These are phyloP conservation scores for Litsea cubeba DNA, from an alignment of 164 flowering plant species.

Conservation along the genomic window DNA sequence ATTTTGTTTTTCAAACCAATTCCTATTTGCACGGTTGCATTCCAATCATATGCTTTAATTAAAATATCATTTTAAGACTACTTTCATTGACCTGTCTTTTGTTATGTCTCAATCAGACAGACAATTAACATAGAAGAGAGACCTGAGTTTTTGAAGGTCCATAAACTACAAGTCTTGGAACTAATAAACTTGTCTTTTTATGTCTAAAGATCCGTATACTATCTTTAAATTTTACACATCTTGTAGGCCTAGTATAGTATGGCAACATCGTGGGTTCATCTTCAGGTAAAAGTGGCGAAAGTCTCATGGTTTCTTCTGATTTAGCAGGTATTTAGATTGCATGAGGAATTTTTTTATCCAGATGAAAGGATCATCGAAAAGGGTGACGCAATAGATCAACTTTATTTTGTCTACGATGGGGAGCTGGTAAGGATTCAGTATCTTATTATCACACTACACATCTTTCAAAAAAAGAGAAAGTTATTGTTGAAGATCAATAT, in stretches of 20 bases:
- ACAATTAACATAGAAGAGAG: not conserved
- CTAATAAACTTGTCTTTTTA: not conserved
- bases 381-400: constrained; percentile 74
- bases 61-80: too few relatives aligned
- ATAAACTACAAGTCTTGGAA: not conserved
- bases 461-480: not conserved
- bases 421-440: constrained; percentile 40
- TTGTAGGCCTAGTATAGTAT: not conserved
- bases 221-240: too few relatives aligned
- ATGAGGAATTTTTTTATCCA: constrained; percentile 83
- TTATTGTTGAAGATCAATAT: too few relatives aligned
- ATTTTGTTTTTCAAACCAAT: not conserved
- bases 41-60: not conserved
- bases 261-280: not conserved
- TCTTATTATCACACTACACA: not conserved
- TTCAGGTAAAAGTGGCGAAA: not conserved
- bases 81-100: not conserved
- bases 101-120: not conserved
- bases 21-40: not conserved
- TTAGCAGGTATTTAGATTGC: constrained; percentile 63
- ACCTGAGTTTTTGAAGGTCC: not conserved
- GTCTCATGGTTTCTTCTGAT: constrained; percentile 11
- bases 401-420: constrained; percentile 77
- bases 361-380: constrained; percentile 86
- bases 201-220: constrained; percentile 31